phyloP scores from a whole-genome alignment of 2,329 filamentous ascomycete species.

The Thermomyces lanuginosus region DNA sequence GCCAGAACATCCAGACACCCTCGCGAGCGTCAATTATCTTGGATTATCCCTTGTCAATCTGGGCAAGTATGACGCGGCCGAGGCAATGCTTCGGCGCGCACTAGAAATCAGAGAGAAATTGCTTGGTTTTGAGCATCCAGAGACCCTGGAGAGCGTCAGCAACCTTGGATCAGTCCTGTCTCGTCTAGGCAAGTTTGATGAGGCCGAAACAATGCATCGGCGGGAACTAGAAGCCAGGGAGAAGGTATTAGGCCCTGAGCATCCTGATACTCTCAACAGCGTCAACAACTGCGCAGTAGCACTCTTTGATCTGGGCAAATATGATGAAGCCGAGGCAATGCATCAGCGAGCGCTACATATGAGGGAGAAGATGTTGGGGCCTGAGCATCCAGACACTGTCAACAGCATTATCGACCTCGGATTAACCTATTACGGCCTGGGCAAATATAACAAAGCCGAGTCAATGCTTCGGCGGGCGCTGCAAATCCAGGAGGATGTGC shows the following conservation, averaged over 20 bases:
- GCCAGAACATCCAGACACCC: not conserved
- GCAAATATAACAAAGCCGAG: not conserved
- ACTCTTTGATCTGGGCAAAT: not conserved
- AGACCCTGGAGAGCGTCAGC: not conserved
- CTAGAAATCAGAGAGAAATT: not conserved
- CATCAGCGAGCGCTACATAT: not conserved
- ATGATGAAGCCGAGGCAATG: constrained; percentile 2
- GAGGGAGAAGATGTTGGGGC: not conserved
- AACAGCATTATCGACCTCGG: constrained; percentile 1
- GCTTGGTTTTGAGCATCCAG: not conserved
- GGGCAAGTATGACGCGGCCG: not conserved
- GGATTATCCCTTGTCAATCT: not conserved
- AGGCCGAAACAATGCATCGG: not conserved
- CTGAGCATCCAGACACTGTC: constrained; percentile 3
- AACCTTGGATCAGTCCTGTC: not conserved
- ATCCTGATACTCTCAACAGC: constrained; percentile 1
- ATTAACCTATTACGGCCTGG: not conserved
- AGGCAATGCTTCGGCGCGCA: constrained; percentile 2
- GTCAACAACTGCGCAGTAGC: not conserved
- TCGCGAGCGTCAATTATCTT: not conserved
- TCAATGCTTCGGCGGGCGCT: not conserved
- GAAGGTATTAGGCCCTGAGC: not conserved
- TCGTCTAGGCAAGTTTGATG: not conserved
- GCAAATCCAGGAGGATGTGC: not conserved
- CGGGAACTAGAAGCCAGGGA: not conserved